Conservation (phyloP, 441 rosid species). For the Populus hybrid region DNA sequence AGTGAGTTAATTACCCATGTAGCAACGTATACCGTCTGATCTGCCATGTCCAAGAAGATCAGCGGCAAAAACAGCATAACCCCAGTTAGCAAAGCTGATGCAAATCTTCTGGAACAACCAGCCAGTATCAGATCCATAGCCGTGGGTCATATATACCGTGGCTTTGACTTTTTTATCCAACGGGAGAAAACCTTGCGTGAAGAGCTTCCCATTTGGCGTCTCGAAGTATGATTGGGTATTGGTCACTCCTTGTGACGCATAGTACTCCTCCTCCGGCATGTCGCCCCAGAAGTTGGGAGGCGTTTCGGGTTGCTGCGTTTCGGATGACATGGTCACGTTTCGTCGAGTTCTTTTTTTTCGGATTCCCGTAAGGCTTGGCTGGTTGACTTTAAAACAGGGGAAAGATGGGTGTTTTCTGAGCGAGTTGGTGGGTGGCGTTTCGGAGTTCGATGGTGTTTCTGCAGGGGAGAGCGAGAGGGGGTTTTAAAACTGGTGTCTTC, state of each 20-base stretch:
- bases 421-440: background rate
- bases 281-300: slow-evolving; percentile 78
- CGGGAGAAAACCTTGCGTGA: slow-evolving; percentile 77
- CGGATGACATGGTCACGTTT: slow-evolving; percentile 36
- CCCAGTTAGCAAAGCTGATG: slow-evolving; percentile 69
- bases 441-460: background rate
- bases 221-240: slow-evolving; percentile 74
- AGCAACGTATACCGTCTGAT: slow-evolving; percentile 89
- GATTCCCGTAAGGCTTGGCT: background rate
- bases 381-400: background rate
- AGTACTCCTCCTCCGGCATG: slow-evolving; percentile 84
- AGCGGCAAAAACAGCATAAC: slow-evolving; percentile 90
- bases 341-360: background rate
- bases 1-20: slow-evolving; percentile 45
- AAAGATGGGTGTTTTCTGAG: background rate
- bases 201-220: slow-evolving; percentile 74
- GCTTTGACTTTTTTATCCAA: slow-evolving; percentile 64
- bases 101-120: slow-evolving; percentile 92
- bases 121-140: slow-evolving; percentile 87
- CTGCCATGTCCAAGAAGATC: slow-evolving; percentile 93
- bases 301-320: slow-evolving; percentile 28
- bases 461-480: background rate
- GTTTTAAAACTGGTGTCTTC: no score
- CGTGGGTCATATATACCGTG: slow-evolving; percentile 76
- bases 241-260: slow-evolving; percentile 72